A percentile compares a stretch with the other conserved stretches of the same genome.
These are phyloP conservation scores for Plasmopara halstedii DNA, from an alignment of 352 stramenopile species.

Conservation along the genomic window DNA sequence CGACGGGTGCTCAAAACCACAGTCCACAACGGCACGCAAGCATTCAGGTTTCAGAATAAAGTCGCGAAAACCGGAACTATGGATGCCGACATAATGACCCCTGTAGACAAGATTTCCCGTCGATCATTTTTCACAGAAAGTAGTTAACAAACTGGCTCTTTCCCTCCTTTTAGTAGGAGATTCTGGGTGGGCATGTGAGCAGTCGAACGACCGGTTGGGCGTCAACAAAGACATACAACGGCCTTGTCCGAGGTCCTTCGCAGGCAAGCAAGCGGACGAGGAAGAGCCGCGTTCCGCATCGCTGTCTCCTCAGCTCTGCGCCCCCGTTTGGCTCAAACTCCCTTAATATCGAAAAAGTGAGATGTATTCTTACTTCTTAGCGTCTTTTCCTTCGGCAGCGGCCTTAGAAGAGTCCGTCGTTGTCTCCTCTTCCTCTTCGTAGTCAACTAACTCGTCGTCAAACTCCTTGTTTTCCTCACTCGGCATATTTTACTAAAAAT, in stretches of 20 bases:
- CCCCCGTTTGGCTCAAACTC: conserved; percentile 9
- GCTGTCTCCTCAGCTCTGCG: conserved; percentile 17
- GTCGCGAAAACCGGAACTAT: conserved; percentile 98
- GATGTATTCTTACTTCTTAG: conserved; percentile 80
- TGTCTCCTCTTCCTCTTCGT: conserved; percentile 84
- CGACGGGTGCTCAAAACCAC: conserved; percentile 99
- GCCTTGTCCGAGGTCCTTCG: conserved; percentile 12
- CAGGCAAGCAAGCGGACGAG: conserved; percentile 10
- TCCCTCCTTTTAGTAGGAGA: conserved; percentile 3
- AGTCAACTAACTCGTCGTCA: conserved; percentile 85
- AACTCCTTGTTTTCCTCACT: conserved; percentile 86
- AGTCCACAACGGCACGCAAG: conserved; percentile 97
- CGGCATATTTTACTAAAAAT: conserved; percentile 36
- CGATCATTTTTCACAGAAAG: conserved; percentile 52
- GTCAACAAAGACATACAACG: conserved; percentile 19
- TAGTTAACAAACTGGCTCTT: conserved; percentile 62
- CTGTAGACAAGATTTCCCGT: conserved; percentile 42
- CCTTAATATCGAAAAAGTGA: conserved; percentile 10
- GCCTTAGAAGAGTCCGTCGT: conserved; percentile 67
- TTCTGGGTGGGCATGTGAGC: conserved; percentile 10
- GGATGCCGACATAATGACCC: conserved; percentile 99
- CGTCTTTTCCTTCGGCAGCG: conserved; percentile 73
- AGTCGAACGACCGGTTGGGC: conserved; percentile 12
- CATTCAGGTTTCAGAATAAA: conserved; percentile 99
- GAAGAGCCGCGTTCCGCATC: conserved; percentile 15